A percentile compares a stretch with the other conserved stretches of the same genome.
Evolutionary conservation across 2,329 filamentous ascomycete genomes (phyloP).

Genomic region (Neonectria neomacrospora): DNA sequence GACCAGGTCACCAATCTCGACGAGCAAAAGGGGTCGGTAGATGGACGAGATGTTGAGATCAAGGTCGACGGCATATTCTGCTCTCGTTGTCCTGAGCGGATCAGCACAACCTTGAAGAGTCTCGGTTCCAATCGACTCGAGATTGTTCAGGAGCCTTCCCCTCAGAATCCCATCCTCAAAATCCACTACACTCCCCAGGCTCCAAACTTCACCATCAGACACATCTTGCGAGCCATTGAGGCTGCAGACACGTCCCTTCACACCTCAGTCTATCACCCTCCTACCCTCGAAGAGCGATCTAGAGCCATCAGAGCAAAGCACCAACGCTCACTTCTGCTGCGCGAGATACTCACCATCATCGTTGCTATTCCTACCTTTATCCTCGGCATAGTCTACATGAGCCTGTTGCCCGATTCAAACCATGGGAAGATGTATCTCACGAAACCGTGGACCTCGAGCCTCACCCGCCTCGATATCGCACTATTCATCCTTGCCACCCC

Average conservation of each 20-base stretch:
- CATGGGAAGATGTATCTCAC: constrained; percentile 73
- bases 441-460: constrained; percentile 75
- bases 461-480: constrained; percentile 81
- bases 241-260: constrained; percentile 73
- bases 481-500: constrained; percentile 86
- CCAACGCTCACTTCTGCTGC: constrained; percentile 72
- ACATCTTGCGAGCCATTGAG: constrained; percentile 75
- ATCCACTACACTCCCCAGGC: constrained; percentile 76
- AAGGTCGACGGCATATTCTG: constrained; percentile 79
- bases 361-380: constrained; percentile 85
- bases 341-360: constrained; percentile 75
- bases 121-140: constrained; percentile 62
- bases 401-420: constrained; percentile 71
- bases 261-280: constrained; percentile 79
- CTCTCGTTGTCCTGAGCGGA: constrained; percentile 72
- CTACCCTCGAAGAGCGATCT: constrained; percentile 85
- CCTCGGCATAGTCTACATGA: constrained; percentile 93
- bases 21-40: constrained; percentile 51
- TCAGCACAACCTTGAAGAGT: constrained; percentile 63
- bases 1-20: constrained; percentile 60
- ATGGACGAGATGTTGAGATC: constrained; percentile 70
- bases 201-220: constrained; percentile 78
- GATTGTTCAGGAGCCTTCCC: constrained; percentile 65
- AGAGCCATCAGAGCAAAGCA: constrained; percentile 77
- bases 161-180: constrained; percentile 73